Conservation (phyloP, 345 rosid genomes). For the Cardamine resedifolia region DNA sequence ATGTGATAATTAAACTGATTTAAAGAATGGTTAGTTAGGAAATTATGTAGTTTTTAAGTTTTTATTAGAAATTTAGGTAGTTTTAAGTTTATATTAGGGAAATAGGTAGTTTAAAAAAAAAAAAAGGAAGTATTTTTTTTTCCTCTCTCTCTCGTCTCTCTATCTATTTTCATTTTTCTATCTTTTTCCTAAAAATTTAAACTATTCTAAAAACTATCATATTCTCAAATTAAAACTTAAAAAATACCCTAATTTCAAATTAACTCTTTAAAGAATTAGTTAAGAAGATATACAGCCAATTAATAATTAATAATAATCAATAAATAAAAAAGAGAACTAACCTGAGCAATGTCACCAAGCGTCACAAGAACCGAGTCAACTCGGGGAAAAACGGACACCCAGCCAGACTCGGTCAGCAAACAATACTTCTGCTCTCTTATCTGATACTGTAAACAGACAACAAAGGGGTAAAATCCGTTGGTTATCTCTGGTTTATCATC, state of each 20-base stretch:
- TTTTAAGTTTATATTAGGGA: too few relatives aligned
- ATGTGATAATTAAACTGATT: not conserved
- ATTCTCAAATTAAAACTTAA: too few relatives aligned
- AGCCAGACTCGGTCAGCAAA: constrained; percentile 58
- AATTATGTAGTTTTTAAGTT: too few relatives aligned
- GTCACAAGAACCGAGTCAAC: constrained; percentile 67
- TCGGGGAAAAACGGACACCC: constrained; percentile 52
- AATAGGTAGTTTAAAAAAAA: too few relatives aligned
- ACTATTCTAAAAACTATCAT: too few relatives aligned
- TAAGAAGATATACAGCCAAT: not conserved
- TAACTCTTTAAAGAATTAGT: not conserved
- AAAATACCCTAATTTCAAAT: too few relatives aligned
- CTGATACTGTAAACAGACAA: constrained; percentile 68
- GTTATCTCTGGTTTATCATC: constrained; percentile 41
- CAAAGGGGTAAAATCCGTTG: constrained; percentile 70
- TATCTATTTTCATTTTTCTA: too few relatives aligned
- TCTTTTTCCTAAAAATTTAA: too few relatives aligned
- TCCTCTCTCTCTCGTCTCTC: too few relatives aligned
- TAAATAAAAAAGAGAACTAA: constrained; percentile 19
- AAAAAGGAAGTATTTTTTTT: too few relatives aligned
- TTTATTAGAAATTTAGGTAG: too few relatives aligned
- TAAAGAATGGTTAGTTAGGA: too few relatives aligned
- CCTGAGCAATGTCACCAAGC: constrained; percentile 77
- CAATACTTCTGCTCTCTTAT: constrained; percentile 47
- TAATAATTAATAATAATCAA: not conserved